Evolutionary conservation across 345 rosid species (phyloP).

Genomic region (Laguncularia racemosa): DNA sequence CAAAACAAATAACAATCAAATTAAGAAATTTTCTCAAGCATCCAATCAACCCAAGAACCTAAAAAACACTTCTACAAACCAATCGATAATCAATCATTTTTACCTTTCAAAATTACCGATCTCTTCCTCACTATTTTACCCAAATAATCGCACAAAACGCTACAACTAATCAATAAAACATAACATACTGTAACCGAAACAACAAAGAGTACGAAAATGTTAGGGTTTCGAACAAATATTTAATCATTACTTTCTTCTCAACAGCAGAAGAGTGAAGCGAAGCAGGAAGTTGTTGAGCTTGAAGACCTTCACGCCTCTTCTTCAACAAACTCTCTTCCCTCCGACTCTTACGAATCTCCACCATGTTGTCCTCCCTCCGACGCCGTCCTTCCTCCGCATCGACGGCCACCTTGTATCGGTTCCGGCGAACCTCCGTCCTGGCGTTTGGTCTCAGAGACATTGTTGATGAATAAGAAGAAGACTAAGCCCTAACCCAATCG

Average conservation of each 20-base stretch:
- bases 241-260: constrained; percentile 52
- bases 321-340: constrained; percentile 84
- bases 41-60: too few species aligned
- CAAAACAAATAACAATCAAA: too few species aligned
- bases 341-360: constrained; percentile 84
- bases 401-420: constrained; percentile 73
- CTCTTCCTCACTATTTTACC: too few species aligned
- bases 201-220: neutral
- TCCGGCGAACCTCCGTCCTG: constrained; percentile 66
- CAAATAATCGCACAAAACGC: too few species aligned
- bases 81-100: too few species aligned
- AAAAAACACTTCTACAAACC: too few species aligned
- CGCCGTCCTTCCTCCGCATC: constrained; percentile 85
- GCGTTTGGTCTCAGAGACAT: constrained; percentile 81
- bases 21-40: too few species aligned
- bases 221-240: neutral
- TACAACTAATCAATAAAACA: too few species aligned
- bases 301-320: constrained; percentile 82
- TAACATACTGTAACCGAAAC: too few species aligned
- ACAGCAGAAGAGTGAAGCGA: constrained; percentile 32
- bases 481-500: too few species aligned
- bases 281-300: constrained; percentile 37
- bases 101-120: too few species aligned
- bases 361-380: constrained; percentile 87
- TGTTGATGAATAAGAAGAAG: too few species aligned